Conservation (phyloP, 208 protist genomes). For the Novymonas esmeraldas region DNA sequence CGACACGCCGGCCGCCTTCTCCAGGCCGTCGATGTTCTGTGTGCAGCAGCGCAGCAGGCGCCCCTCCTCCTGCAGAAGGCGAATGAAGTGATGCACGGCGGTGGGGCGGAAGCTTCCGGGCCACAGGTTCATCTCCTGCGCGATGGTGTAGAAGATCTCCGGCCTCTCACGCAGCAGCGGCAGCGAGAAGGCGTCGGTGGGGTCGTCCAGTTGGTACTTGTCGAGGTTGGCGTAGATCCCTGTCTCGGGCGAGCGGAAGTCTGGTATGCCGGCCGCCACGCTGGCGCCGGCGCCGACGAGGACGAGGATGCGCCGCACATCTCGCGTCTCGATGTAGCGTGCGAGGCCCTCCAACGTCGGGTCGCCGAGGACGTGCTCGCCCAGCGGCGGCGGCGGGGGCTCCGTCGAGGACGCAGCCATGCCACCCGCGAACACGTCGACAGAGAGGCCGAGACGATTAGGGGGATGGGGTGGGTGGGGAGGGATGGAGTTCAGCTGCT, state of each 20-base stretch:
- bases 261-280: constrained; percentile 94
- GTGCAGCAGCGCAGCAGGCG: constrained; percentile 94
- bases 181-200: constrained; percentile 91
- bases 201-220: constrained; percentile 93
- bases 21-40: constrained; percentile 98
- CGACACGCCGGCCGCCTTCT: constrained; percentile 82
- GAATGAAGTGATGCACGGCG: constrained; percentile 93
- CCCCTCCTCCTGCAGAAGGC: constrained; percentile 90
- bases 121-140: constrained; percentile 86
- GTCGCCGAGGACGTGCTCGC: constrained; percentile 54
- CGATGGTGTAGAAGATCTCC: constrained; percentile 92
- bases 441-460: background rate
- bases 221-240: constrained; percentile 92
- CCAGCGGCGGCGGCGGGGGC: background rate
- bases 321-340: constrained; percentile 57
- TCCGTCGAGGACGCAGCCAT: constrained; percentile 1
- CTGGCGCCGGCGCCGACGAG: constrained; percentile 92
- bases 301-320: constrained; percentile 88
- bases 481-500: background rate
- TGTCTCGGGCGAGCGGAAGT: constrained; percentile 92
- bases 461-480: background rate
- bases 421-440: no score
- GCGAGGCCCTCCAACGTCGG: constrained; percentile 61
- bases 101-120: constrained; percentile 87
- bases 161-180: constrained; percentile 87